Percentiles rank a stretch among this genome's conserved stretches.
These are phyloP conservation scores for Ehretia macrophylla DNA, from an alignment of 257 asterid species.

Conservation along the genomic window DNA sequence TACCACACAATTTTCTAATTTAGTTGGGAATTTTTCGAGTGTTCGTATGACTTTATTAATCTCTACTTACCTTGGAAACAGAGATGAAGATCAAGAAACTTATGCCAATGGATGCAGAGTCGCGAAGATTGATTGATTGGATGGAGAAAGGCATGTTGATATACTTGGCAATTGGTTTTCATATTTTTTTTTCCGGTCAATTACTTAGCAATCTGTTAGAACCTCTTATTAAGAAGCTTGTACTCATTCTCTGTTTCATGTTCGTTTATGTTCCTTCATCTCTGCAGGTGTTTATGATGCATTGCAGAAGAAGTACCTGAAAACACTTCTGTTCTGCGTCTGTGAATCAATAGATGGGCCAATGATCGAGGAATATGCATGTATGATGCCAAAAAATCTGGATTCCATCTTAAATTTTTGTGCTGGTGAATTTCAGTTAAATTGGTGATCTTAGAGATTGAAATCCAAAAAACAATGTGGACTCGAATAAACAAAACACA, in stretches of 20 bases:
- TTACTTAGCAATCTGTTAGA: slow-evolving; percentile 1
- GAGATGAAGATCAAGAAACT: slow-evolving; percentile 98
- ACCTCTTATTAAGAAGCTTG: not conserved
- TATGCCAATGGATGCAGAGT: slow-evolving; percentile 96
- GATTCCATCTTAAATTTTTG: not conserved
- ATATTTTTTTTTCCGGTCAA: slow-evolving; percentile 4
- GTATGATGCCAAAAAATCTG: slow-evolving; percentile 36
- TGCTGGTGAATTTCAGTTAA: too few species aligned
- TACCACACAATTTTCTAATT: not conserved
- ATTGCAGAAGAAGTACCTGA: slow-evolving; percentile 82
- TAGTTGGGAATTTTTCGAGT: not conserved
- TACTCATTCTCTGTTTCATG: slow-evolving; percentile 2
- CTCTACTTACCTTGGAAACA: slow-evolving; percentile 23
- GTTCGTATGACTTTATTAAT: slow-evolving; percentile 14
- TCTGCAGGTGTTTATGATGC: slow-evolving; percentile 88
- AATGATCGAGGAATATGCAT: slow-evolving; percentile 87
- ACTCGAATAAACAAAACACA: too few species aligned
- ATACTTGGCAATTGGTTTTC: not conserved
- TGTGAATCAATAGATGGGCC: slow-evolving; percentile 84
- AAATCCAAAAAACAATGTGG: too few species aligned
- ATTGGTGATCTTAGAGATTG: too few species aligned
- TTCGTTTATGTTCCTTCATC: slow-evolving; percentile 12
- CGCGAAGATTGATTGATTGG: slow-evolving; percentile 94
- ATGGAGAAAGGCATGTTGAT: slow-evolving; percentile 82
- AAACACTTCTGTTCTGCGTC: slow-evolving; percentile 78